Base-by-base conservation (phyloP, 495 filamentous ascomycete genomes). In the Aspergillus ellipticus region DNA sequence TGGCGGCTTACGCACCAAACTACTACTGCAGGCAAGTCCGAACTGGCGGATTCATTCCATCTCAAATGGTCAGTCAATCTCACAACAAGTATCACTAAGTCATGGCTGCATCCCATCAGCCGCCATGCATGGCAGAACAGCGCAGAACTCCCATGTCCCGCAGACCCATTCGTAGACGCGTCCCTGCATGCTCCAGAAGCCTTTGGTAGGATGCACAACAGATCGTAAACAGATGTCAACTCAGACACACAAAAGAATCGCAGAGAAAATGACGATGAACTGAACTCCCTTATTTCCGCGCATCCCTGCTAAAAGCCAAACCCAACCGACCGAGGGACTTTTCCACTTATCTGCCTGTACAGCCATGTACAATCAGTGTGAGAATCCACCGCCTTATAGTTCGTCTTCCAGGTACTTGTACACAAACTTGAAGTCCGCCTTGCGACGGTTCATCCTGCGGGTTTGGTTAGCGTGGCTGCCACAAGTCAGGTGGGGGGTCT, bases 341-440 rank as follows among this genome's bases (percentile, higher is more conserved):
- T 39, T 39, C 35, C 35, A 39, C 35, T 13, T 39, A 39, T 39
- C 35, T 39, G 11, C 35, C 13, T 13, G 35, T 15, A 13, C 35
- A 39, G 35, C 11, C 35, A 39, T 39, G 35, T 39, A 39, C 35
- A 39, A 39, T 15, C 28, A 55, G n/a, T 21, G n/a, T 39, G 43
- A 41, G 21, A 39, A 29, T 52, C 55, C 53, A 28, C 24, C 45
- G 51, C 49, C 29, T 77, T 77, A 94, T 79, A 96, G 77, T 65
- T 96, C 91, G 71, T 96, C 91, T 69, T 96, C 92, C 55, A 96
- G 78, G 75, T 92, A 98, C 73, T 96, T 96, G 79, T 98, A 98
- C 42, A 89, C 86, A 68, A 98, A 98, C 73, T 95, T 94, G 77
- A 98, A 98, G 69, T 98, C 94, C 35, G 89, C 91, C 80, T 98